Conservation (phyloP, 2,329 filamentous ascomycete genomes). For the Atkinsonella texensis region DNA sequence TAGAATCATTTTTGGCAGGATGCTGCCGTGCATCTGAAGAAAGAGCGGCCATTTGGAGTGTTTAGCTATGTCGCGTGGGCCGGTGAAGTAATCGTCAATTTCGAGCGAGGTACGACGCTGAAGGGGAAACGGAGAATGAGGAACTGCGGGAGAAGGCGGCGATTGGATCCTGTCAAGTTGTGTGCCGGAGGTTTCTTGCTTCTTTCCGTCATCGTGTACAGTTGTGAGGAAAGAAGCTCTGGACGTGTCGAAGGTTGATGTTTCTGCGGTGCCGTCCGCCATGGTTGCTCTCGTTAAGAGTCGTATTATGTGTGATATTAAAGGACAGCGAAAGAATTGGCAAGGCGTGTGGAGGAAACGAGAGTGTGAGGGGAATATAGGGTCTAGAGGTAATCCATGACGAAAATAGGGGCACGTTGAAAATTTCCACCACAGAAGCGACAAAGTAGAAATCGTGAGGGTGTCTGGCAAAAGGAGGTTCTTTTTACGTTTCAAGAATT, state of each 20-base stretch:
- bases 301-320: background rate
- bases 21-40: conserved; percentile 63
- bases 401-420: background rate
- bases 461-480: background rate
- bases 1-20: conserved; percentile 62
- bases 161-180: background rate
- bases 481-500: background rate
- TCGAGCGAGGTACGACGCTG: conserved; percentile 28
- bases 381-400: background rate
- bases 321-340: conserved; percentile 12
- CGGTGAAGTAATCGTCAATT: conserved; percentile 50
- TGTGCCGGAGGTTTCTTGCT: background rate
- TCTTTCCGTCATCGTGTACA: background rate
- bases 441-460: background rate
- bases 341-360: background rate
- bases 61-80: conserved; percentile 56
- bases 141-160: conserved; percentile 1
- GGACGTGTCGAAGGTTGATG: background rate
- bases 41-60: conserved; percentile 71
- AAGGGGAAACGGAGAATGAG: background rate
- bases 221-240: background rate
- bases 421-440: background rate
- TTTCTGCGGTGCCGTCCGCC: background rate
- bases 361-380: background rate
- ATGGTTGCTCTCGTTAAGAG: background rate